Evolutionary conservation across 2,329 filamentous ascomycete species (phyloP), one percentile per base, ranked within the genome.

Genomic region (Monosporascus sp.): DNA sequence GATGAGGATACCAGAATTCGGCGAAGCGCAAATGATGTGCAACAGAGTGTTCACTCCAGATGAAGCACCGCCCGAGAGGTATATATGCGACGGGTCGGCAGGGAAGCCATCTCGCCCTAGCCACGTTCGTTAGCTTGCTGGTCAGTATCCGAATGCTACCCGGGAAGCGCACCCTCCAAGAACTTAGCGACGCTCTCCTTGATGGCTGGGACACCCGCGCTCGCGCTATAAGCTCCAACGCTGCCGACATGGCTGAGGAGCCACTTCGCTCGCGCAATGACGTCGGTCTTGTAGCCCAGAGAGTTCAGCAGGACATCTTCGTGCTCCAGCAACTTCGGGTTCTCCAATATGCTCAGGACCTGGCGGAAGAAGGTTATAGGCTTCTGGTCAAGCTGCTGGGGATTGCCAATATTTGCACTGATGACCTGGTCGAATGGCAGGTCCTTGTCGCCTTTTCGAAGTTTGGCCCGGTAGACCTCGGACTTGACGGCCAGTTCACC

Each of bases 311-410:
- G 76, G n/a, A 88, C 86, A 60, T 93, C 83, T 70, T 91, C 85
- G 64, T 95, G 86, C 67, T 96, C 81, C 55, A 99, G 79, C 37
- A 99, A 78, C 53, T 78, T 71, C 1, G 94, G 94, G 77, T 97
- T 92, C 79, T 99, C 94, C 55, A 97, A 74, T 58, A 99, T 73
- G 74, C 91, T 96, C 66, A 94, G 82, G 28, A 99, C 94, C 76
- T 99, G 93, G 63, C 94, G 87, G 84, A 99, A 97, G 80, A 97
- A 99, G 63, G 94, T 99, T 66, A 99, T 93, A 66, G 94, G 94
- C 80, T 97, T 95, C 81, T 99, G 94, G 75, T 97, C 94, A 58
- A 99, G 85, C 76, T 99, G 94, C 75, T 99, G 94, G 4, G 94
- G 94, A 78, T 99, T 99, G 68, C 94, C 94, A 68, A 99, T 99